Evolutionary conservation across 1,284 basidiomycete genomes (phyloP), one percentile per base, ranked within the genome.

Genomic region (Pseudomicrostroma phylloplanum): DNA sequence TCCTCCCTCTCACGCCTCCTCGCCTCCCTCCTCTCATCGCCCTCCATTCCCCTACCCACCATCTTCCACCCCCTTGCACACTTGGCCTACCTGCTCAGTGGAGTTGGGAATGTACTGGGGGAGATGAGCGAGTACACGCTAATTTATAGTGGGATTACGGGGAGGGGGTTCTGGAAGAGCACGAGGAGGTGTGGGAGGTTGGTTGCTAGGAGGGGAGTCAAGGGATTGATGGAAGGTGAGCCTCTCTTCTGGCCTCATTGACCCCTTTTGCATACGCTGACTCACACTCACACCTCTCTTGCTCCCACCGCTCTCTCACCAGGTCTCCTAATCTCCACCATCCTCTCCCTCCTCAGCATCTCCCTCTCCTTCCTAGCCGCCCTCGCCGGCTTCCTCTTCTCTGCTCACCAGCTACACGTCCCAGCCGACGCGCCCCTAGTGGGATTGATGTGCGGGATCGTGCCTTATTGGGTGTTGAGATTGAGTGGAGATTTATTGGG

Each of bases 121-220:
- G 63, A 64, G 21, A 64, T 74, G 57, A 91, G 90, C 80, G 86
- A 86, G 48, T 88, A 91, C 71, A 90, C 89, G 13, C 82, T 94
- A 39, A 85, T 92, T 11, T 93, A 93, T 77, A 85, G 86, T 1
- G 92, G 92, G 0, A 82, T 96, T 63, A 92, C 90, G 0, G 92
- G 91, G 0, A 88, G 89, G 59, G 83, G 86, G 0, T 94, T 93
- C 79, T 88, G 90, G 83, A 83, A 84, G 7, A 87, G 87, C 64
- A 89, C 90, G 12, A 83, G 86, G 62, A 82, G 89, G 46, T 85
- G 87, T 13, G 82, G 82, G 61, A 87, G 84, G 41, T 80, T 90
- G 77, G 82, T 67, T 26, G 83, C 84, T 2, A 82, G 79, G 2
- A 71, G 55, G 72, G 81, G 21, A 68, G 79, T 61, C 55, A 79